Percentiles rank a stretch among this genome's conserved stretches.
Conservation (phyloP, 495 filamentous ascomycete genomes). For the Lophiostoma macrostomum region DNA sequence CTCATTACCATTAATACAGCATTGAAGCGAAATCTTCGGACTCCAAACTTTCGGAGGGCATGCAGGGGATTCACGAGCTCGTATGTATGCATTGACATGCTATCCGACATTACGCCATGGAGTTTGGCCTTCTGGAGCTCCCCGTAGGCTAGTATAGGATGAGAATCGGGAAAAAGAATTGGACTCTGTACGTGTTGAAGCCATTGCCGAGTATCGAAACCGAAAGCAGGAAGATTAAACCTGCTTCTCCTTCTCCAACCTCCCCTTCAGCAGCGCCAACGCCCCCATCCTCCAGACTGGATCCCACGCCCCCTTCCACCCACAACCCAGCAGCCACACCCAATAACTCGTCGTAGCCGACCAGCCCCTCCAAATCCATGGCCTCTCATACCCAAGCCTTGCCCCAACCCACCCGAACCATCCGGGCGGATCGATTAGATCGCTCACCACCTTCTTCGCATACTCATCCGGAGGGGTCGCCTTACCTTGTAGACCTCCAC, state of each 20-base stretch:
- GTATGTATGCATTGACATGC: too few relatives aligned
- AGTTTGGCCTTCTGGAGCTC: too few relatives aligned
- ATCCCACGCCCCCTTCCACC: neutral
- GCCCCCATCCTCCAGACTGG: neutral
- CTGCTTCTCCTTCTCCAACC: neutral
- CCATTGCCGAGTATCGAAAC: too few relatives aligned
- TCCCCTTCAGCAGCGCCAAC: neutral
- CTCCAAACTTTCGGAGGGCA: too few relatives aligned
- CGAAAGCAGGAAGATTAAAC: too few relatives aligned
- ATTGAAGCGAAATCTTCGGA: too few relatives aligned
- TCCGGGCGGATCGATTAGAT: neutral
- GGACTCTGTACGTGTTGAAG: too few relatives aligned
- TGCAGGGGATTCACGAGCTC: too few relatives aligned
- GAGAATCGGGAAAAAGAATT: too few relatives aligned
- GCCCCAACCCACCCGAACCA: neutral
- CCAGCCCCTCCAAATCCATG: neutral
- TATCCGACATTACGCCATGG: too few relatives aligned
- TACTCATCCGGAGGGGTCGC: neutral
- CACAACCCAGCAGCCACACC: neutral
- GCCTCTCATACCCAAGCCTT: neutral
- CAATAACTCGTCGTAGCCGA: neutral
- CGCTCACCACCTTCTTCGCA: neutral
- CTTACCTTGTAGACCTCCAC: neutral
- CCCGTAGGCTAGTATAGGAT: too few relatives aligned
- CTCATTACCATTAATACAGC: too few relatives aligned